phyloP scores from a whole-genome alignment of 805 yeast genomes.

The Lipomyces yamanashiensis region DNA sequence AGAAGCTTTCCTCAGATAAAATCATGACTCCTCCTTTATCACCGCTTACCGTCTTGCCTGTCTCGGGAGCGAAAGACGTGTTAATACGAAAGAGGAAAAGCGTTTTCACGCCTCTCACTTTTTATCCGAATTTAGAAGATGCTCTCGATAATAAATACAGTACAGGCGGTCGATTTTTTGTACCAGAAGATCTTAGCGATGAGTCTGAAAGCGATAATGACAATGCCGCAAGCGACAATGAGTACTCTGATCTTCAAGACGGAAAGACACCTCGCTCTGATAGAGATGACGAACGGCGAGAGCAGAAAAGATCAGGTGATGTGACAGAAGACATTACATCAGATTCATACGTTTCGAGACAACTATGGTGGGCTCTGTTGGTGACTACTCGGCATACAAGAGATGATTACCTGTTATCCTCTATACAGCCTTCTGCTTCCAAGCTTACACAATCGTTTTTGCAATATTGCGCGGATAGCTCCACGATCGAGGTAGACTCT shows the following conservation, averaged over 20 bases:
- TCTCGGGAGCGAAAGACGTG: constrained; percentile 28
- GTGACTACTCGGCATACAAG: constrained; percentile 12
- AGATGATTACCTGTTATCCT: constrained; percentile 23
- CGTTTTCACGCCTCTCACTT: constrained; percentile 78
- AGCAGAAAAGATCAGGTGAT: constrained; percentile 9
- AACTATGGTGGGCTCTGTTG: constrained; percentile 30
- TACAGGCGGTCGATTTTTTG: constrained; percentile 88
- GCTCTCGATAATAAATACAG: constrained; percentile 85
- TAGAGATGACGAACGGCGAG: constrained; percentile 15
- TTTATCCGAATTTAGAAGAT: constrained; percentile 76
- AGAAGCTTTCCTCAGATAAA: not conserved
- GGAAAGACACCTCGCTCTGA: constrained; percentile 27
- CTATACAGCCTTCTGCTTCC: constrained; percentile 21
- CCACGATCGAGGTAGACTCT: constrained; percentile 25
- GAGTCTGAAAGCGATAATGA: constrained; percentile 31
- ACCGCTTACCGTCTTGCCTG: constrained; percentile 29
- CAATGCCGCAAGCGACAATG: constrained; percentile 19
- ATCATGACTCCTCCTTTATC: constrained; percentile 25
- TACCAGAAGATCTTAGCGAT: constrained; percentile 43
- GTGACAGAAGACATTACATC: constrained; percentile 24
- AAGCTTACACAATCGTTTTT: constrained; percentile 14
- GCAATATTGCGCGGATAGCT: constrained; percentile 12
- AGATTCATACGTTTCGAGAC: constrained; percentile 25
- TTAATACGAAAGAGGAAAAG: constrained; percentile 51
- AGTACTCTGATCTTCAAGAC: constrained; percentile 24